Evolutionary conservation across 106 monocot genomes (phyloP).

Genomic region (Ottelia alismoides): DNA sequence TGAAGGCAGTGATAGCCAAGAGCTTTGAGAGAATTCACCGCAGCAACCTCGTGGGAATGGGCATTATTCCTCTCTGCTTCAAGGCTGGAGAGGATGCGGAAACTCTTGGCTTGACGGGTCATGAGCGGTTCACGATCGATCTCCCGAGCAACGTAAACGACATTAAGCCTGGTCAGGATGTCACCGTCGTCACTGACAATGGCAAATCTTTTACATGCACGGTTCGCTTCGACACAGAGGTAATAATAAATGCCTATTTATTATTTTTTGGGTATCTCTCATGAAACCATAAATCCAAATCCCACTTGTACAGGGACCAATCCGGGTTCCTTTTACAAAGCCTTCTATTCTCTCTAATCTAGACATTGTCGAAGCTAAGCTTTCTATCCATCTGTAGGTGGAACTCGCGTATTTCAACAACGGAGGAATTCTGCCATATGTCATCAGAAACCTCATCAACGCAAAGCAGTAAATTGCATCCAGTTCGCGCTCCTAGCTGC

Average conservation of each 20-base stretch:
- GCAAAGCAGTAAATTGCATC: slow-evolving; percentile 22
- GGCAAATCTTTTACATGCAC: slow-evolving; percentile 72
- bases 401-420: slow-evolving; percentile 76
- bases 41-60: slow-evolving; percentile 90
- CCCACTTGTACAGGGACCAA: too few species aligned
- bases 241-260: slow-evolving; percentile 24
- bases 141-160: slow-evolving; percentile 52
- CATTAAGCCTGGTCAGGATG: slow-evolving; percentile 75
- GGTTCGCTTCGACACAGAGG: slow-evolving; percentile 84
- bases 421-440: slow-evolving; percentile 82
- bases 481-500: too few species aligned
- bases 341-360: neutral
- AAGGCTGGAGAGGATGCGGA: slow-evolving; percentile 84
- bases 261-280: too few species aligned
- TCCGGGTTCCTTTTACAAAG: neutral
- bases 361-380: neutral
- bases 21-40: slow-evolving; percentile 93
- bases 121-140: slow-evolving; percentile 67
- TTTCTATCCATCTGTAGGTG: slow-evolving; percentile 35
- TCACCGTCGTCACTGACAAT: slow-evolving; percentile 37
- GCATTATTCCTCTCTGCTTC: slow-evolving; percentile 76
- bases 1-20: slow-evolving; percentile 91
- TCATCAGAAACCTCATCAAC: slow-evolving; percentile 61
- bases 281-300: too few species aligned
- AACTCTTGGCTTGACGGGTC: slow-evolving; percentile 66